Evolutionary conservation across 345 rosid genomes (phyloP).

Genomic region (Gossypium australe): DNA sequence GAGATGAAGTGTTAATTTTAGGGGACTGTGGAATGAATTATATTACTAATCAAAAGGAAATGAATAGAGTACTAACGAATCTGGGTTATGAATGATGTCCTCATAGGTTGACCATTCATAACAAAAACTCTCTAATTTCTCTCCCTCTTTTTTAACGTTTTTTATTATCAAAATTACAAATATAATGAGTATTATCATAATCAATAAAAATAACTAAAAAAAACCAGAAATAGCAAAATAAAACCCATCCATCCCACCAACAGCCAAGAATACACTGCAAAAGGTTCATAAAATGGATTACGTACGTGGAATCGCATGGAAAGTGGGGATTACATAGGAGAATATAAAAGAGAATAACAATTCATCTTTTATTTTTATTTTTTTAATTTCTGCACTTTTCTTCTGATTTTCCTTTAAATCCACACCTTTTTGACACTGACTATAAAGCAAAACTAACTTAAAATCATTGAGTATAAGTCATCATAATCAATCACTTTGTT

Average conservation of each 20-base stretch:
- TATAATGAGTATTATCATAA: too few species aligned
- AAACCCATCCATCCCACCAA: background rate
- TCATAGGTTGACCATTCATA: background rate
- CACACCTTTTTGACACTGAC: background rate
- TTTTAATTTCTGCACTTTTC: too few species aligned
- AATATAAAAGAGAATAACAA: constrained; percentile 13
- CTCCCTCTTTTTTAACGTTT: too few species aligned
- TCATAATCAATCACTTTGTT: background rate
- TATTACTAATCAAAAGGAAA: constrained; percentile 17
- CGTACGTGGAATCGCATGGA: constrained; percentile 32
- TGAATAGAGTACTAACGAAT: constrained; percentile 13
- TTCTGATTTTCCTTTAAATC: background rate
- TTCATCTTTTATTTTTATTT: background rate
- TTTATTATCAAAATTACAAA: too few species aligned
- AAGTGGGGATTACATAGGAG: constrained; percentile 19
- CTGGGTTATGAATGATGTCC: constrained; percentile 7
- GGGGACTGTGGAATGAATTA: constrained; percentile 11
- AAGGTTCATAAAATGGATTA: constrained; percentile 14
- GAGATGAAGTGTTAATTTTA: background rate
- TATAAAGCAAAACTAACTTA: background rate
- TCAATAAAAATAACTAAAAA: too few species aligned
- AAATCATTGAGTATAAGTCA: background rate
- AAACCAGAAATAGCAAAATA: too few species aligned
- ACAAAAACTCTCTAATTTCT: background rate
- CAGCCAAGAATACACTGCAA: constrained; percentile 15